Conservation (phyloP, 192 early-diverging fungal genomes). For the Coemansia sp. region DNA sequence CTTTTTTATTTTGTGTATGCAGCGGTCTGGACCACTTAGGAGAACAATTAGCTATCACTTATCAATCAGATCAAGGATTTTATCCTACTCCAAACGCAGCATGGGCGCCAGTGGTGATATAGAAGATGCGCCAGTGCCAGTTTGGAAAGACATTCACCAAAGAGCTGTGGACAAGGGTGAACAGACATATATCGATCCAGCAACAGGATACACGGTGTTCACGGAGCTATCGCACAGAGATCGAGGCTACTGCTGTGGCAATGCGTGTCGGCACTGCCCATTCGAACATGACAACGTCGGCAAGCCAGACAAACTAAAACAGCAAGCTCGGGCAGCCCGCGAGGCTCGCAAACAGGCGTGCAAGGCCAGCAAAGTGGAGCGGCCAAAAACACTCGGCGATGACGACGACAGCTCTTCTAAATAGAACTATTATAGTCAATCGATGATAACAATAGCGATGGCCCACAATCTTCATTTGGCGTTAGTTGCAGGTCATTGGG, state of each 20-base stretch:
- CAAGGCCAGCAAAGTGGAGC: background rate
- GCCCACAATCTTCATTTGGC: background rate
- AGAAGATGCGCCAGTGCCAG: conserved; percentile 15
- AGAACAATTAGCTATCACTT: background rate
- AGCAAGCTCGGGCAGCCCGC: conserved; percentile 15
- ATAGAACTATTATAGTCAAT: background rate
- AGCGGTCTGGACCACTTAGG: background rate
- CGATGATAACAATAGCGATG: background rate
- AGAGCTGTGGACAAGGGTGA: conserved; percentile 16
- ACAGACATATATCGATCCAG: conserved; percentile 63
- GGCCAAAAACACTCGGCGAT: background rate
- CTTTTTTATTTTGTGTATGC: background rate
- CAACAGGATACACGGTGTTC: conserved; percentile 67
- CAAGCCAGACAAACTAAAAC: conserved; percentile 45
- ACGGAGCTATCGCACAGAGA: conserved; percentile 62
- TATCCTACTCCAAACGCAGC: background rate
- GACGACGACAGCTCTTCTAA: background rate
- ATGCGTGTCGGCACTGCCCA: conserved; percentile 68
- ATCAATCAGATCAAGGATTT: background rate
- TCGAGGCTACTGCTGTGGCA: conserved; percentile 69
- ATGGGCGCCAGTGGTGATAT: conserved; percentile 12
- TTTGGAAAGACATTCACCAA: conserved; percentile 16
- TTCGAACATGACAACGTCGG: conserved; percentile 64
- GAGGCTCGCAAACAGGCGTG: conserved; percentile 12
- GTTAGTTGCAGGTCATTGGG: background rate